Conservation (phyloP, 75 land plant species). For the Sequoiadendron giganteum region DNA sequence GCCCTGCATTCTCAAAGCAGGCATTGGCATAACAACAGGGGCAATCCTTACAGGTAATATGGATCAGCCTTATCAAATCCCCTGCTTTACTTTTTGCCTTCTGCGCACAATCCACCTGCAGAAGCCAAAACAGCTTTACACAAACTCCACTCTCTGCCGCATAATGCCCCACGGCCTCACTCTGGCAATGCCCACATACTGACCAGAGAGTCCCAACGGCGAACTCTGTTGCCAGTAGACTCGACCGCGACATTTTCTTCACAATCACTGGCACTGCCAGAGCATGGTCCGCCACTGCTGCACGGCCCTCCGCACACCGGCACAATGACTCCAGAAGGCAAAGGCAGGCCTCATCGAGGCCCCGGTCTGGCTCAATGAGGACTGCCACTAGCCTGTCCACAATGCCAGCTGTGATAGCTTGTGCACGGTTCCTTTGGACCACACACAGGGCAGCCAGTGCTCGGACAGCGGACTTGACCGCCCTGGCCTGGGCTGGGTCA, state of each 20-base stretch:
- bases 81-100: not conserved
- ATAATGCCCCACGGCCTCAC: not conserved
- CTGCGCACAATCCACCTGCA: slow-evolving; percentile 3
- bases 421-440: not conserved
- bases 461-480: not conserved
- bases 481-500: not conserved
- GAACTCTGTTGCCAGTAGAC: slow-evolving; percentile 26
- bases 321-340: slow-evolving; percentile 25
- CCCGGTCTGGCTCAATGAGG: slow-evolving; percentile 18
- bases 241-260: slow-evolving; percentile 24
- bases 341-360: slow-evolving; percentile 22
- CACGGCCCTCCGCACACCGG: slow-evolving; percentile 32
- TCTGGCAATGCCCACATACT: slow-evolving; percentile 12
- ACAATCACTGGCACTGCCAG: slow-evolving; percentile 39
- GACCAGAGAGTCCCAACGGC: slow-evolving; percentile 24
- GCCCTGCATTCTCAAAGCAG: not conserved
- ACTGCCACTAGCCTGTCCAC: slow-evolving; percentile 24
- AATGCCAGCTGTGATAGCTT: slow-evolving; percentile 34
- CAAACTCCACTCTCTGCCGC: slow-evolving; percentile 10
- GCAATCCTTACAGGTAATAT: slow-evolving; percentile 35
- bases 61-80: slow-evolving; percentile 10
- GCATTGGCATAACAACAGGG: slow-evolving; percentile 31
- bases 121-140: slow-evolving; percentile 4
- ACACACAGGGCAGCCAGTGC: not conserved
- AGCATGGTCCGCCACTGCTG: slow-evolving; percentile 33